Evolutionary conservation across 2,329 filamentous ascomycete genomes (phyloP), one percentile per base, ranked within the genome.

Genomic region (Trichophyton benhamiae): DNA sequence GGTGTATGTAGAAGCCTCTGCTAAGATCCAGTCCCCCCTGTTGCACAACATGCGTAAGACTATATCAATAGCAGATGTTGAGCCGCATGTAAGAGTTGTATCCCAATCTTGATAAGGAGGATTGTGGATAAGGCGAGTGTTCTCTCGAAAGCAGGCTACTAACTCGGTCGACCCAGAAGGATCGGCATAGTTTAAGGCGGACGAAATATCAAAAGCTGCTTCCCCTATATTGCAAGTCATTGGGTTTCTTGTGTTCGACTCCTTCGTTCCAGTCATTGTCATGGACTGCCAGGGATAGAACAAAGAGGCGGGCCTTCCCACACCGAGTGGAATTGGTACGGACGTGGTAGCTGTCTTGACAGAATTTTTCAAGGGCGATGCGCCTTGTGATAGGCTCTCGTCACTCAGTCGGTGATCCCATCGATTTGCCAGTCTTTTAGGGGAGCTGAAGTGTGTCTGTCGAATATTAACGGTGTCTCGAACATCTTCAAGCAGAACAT

Each of bases 21-120:
- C 22, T 30, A 65, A 44, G 27, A 65, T 60, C 61, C 58, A 67
- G 46, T 70, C 68, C 3, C 70, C 70, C 3, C 64, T 62, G 3
- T 68, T 61, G 49, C 64, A 67, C 33, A 72, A 68, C 57, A 70
- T 68, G 1, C 68, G 69, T 2, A 72, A 62, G 2, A 66, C 64
- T 0, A 70, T 67, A 6, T 72, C 70, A 11, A 72, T 60, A 3
- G 69, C 71, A n/a, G 68, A 68, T 1, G 70, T 71, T 2, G 64
- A 69, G 0, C 71, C 71, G 60, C 66, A 66, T 0, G 69, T 72
- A 41, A 72, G 52, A 49, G 63, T 66, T 20, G 62, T 63, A 30
- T 68, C 66, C 70, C 71, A 72, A 48, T 72, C 69, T 8, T 62
- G 53, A 58, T 72, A 72, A 3, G 67, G 68, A 7, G 70, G 70